phyloP scores from a whole-genome alignment of 768 basidiomycete species.

The Gelatoporia subvermispora region DNA sequence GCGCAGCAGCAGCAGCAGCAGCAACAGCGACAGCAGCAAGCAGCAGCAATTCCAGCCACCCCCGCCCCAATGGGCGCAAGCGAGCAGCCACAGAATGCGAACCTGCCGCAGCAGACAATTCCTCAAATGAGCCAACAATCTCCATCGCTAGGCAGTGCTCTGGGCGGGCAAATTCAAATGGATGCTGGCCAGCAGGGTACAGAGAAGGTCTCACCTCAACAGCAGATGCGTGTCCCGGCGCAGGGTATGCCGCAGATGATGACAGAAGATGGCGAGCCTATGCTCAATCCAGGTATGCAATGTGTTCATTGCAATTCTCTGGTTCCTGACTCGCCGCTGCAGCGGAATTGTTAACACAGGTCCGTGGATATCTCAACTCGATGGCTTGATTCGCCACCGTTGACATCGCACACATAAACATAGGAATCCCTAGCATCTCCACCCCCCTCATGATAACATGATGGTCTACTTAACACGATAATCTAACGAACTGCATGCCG shows the following conservation, averaged over 20 bases:
- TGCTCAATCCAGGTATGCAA: constrained; percentile 60
- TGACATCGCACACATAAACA: constrained; percentile 2
- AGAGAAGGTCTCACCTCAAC: too few species aligned
- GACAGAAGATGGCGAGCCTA: constrained; percentile 61
- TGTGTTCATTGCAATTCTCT: too few species aligned
- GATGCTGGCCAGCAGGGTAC: background rate
- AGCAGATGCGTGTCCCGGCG: too few species aligned
- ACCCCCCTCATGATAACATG: constrained; percentile 42
- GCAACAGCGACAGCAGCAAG: constrained; percentile 7
- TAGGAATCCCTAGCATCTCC: constrained; percentile 68
- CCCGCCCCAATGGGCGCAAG: background rate
- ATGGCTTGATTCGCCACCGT: constrained; percentile 2
- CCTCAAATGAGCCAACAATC: too few species aligned
- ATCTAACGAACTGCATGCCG: too few species aligned
- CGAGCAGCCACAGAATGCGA: too few species aligned
- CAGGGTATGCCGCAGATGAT: constrained; percentile 32
- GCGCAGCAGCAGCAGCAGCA: constrained; percentile 15
- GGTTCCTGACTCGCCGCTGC: constrained; percentile 4
- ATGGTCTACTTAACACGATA: background rate
- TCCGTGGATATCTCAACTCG: constrained; percentile 20
- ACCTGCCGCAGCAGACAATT: too few species aligned
- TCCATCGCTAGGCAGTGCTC: too few species aligned
- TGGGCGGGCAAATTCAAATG: background rate
- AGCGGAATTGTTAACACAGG: constrained; percentile 66
- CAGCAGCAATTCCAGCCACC: constrained; percentile 5